phyloP scores from a whole-genome alignment of 495 filamentous ascomycete genomes.

The Podospora sp. region DNA sequence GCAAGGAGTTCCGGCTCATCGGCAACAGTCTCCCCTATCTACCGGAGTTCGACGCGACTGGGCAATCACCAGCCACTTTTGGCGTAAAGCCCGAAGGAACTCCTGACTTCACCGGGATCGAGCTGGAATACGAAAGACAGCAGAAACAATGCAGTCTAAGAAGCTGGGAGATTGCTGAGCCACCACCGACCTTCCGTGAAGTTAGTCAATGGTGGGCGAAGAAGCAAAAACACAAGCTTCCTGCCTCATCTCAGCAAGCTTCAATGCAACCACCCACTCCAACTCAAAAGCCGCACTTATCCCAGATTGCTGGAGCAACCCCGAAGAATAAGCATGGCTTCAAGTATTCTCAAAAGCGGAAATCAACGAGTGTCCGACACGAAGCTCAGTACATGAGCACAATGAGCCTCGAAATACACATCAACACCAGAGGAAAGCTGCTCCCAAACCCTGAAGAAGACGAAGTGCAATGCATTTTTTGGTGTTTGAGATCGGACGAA shows the following conservation, averaged over 20 bases:
- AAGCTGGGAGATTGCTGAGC: conserved; percentile 66
- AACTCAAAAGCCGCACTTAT: conserved; percentile 56
- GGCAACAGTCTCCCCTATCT: conserved; percentile 76
- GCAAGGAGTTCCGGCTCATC: conserved; percentile 79
- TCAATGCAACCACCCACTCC: conserved; percentile 53
- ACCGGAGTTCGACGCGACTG: conserved; percentile 74
- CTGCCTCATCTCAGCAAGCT: conserved; percentile 46
- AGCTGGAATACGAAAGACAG: conserved; percentile 51
- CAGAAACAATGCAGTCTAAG: conserved; percentile 56
- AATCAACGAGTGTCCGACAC: conserved; percentile 75
- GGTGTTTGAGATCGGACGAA: conserved; percentile 81
- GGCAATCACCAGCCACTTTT: conserved; percentile 55
- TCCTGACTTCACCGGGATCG: conserved; percentile 54
- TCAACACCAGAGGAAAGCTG: conserved; percentile 80
- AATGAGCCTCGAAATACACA: conserved; percentile 94
- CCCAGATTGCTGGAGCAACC: conserved; percentile 88
- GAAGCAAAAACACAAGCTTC: conserved; percentile 32
- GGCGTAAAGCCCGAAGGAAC: conserved; percentile 53
- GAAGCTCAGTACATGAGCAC: conserved; percentile 94
- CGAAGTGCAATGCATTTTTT: conserved; percentile 87
- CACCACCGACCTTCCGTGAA: conserved; percentile 71
- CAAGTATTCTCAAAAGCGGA: conserved; percentile 80
- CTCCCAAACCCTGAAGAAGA: conserved; percentile 88
- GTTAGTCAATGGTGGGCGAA: conserved; percentile 68
- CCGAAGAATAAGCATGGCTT: conserved; percentile 82